Evolutionary conservation across 768 basidiomycete genomes (phyloP).

Genomic region (Zangia roseola): DNA sequence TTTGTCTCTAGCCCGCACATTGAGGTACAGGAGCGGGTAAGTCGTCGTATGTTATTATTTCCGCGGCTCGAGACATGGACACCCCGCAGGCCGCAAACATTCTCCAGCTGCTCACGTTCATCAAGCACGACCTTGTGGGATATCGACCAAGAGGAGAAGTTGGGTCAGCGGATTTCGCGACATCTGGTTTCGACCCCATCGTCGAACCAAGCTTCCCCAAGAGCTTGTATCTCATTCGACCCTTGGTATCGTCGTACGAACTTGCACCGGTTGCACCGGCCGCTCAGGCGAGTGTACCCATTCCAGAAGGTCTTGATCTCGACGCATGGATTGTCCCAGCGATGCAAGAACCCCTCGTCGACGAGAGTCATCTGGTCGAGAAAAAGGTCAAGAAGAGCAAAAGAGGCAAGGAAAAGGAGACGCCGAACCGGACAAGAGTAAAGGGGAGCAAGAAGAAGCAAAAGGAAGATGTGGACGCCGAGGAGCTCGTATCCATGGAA

Average conservation of each 20-base stretch:
- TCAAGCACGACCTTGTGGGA: slow-evolving; percentile 66
- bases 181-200: slow-evolving; percentile 39
- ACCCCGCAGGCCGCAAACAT: slow-evolving; percentile 72
- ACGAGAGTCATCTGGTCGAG: slow-evolving; percentile 36
- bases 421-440: slow-evolving; percentile 21
- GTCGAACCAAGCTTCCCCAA: slow-evolving; percentile 69
- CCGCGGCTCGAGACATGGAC: background rate
- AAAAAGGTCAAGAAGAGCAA: slow-evolving; percentile 43
- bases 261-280: slow-evolving; percentile 79
- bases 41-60: slow-evolving; percentile 34
- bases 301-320: slow-evolving; percentile 85
- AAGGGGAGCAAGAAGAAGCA: slow-evolving; percentile 49
- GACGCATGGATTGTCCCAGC: slow-evolving; percentile 83
- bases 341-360: slow-evolving; percentile 30
- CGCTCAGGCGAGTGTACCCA: slow-evolving; percentile 78
- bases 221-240: slow-evolving; percentile 81
- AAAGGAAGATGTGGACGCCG: slow-evolving; percentile 20
- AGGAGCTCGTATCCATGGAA: slow-evolving; percentile 40
- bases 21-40: slow-evolving; percentile 90
- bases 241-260: slow-evolving; percentile 73
- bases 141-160: slow-evolving; percentile 44
- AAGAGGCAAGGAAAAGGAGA: slow-evolving; percentile 48
- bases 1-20: slow-evolving; percentile 67
- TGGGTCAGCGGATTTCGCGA: slow-evolving; percentile 37
- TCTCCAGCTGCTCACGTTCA: slow-evolving; percentile 70